phyloP scores from a whole-genome alignment of 2,329 filamentous ascomycete species.

The Berkeleyomyces rouxiae region DNA sequence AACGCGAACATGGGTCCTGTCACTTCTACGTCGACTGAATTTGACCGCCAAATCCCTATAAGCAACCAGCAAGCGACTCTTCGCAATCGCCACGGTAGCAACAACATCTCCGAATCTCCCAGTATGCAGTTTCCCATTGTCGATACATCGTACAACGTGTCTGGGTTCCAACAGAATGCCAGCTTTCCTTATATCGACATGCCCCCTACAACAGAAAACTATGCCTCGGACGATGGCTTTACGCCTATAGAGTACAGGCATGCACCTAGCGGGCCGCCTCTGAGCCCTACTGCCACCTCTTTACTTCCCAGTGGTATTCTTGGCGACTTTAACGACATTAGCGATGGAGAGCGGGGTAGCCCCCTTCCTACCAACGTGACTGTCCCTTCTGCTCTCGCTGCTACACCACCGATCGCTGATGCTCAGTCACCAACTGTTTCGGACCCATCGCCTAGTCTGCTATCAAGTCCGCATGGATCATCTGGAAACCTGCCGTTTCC shows the following conservation, averaged over 20 bases:
- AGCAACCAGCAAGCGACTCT: conserved; percentile 26
- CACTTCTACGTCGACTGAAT: conserved; percentile 25
- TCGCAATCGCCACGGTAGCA: conserved; percentile 32
- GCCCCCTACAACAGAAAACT: conserved; percentile 16
- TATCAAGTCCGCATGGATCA: conserved; percentile 47
- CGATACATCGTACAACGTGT: conserved; percentile 31
- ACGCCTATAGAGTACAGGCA: conserved; percentile 47
- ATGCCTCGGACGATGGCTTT: conserved; percentile 24
- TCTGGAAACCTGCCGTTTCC: conserved; percentile 41
- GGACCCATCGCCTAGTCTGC: conserved; percentile 35
- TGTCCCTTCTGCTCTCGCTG: conserved; percentile 20
- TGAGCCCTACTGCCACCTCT: conserved; percentile 61
- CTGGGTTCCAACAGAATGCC: conserved; percentile 35
- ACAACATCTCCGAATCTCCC: conserved; percentile 19
- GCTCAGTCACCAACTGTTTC: conserved; percentile 46
- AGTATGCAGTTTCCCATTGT: conserved; percentile 24
- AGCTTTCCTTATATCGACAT: conserved; percentile 39
- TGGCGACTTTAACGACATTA: conserved; percentile 29
- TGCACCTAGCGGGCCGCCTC: conserved; percentile 47
- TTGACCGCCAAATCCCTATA: conserved; percentile 19
- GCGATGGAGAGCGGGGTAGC: conserved; percentile 40
- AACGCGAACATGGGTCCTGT: conserved; percentile 14
- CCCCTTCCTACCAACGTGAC: conserved; percentile 21
- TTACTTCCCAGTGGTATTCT: conserved; percentile 53
- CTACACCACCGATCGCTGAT: conserved; percentile 20